Conservation (phyloP, 1,139 yeast genomes). For the Kodamaea arcana region DNA sequence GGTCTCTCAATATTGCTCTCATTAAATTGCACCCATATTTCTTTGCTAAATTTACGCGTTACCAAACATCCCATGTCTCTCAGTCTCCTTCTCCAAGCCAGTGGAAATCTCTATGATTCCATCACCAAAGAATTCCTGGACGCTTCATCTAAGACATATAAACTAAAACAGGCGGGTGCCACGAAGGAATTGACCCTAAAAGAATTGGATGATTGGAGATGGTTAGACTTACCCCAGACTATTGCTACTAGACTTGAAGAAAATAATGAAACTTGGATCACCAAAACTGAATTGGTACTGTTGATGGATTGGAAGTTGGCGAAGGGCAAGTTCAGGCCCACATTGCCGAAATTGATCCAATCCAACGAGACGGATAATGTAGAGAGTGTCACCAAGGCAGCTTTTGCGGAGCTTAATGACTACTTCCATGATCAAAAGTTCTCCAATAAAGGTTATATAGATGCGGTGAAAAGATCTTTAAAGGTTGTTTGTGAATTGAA, state of each 20-base stretch:
- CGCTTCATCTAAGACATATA: conserved; percentile 14
- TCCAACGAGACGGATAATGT: conserved; percentile 32
- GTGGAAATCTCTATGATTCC: conserved; percentile 11
- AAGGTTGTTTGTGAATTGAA: conserved; percentile 30
- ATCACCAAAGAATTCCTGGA: conserved; percentile 17
- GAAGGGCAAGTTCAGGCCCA: conserved; percentile 46
- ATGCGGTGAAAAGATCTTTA: conserved; percentile 17
- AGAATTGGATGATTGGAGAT: conserved; percentile 37
- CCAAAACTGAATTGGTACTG: conserved; percentile 33
- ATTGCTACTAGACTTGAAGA: conserved; percentile 18
- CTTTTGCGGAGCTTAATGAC: conserved; percentile 22
- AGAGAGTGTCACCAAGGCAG: conserved; percentile 24
- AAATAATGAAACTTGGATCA: conserved; percentile 24
- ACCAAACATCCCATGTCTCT: conserved; percentile 3
- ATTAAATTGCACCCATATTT: no score
- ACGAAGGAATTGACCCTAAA: conserved; percentile 21
- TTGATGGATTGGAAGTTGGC: conserved; percentile 51
- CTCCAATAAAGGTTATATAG: conserved; percentile 13
- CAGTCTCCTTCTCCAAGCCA: conserved; percentile 6
- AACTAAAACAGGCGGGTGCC: conserved; percentile 9
- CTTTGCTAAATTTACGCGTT: conserved; percentile 1
- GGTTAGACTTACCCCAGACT: conserved; percentile 21
- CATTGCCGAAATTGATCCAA: conserved; percentile 37
- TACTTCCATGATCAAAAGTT: conserved; percentile 7
- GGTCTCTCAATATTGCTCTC: no score